Percentiles rank a stretch among this genome's conserved stretches.
Evolutionary conservation across 352 stramenopile genomes (phyloP).

Genomic region (Aphanomyces astaci): DNA sequence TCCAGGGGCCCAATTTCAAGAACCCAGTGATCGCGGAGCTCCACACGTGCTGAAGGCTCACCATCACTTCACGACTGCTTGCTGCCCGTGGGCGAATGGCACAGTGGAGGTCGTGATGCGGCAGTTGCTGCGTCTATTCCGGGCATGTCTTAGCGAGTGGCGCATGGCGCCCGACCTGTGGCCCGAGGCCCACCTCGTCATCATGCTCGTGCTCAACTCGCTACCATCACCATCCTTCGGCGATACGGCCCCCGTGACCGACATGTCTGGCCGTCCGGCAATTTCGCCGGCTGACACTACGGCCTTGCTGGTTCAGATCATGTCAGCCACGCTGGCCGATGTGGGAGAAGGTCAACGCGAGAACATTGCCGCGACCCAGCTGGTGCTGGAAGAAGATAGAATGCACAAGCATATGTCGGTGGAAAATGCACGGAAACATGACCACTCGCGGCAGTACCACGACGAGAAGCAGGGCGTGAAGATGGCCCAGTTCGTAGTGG

Average conservation of each 20-base stretch:
- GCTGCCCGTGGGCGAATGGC: no score
- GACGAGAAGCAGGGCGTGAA: constrained; percentile 5
- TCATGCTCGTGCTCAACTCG: constrained; percentile 12
- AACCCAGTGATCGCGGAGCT: constrained; percentile 21
- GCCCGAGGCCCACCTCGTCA: background rate
- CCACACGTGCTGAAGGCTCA: background rate
- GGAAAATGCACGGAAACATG: background rate
- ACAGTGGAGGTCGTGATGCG: constrained; percentile 21
- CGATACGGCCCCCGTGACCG: constrained; percentile 1
- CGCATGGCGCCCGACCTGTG: constrained; percentile 10
- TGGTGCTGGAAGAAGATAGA: background rate
- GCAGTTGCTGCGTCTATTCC: constrained; percentile 9
- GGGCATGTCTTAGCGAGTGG: constrained; percentile 8
- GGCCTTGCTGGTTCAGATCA: background rate
- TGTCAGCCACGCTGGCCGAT: background rate
- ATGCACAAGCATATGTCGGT: constrained; percentile 1
- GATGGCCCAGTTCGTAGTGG: constrained; percentile 25
- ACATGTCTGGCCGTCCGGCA: constrained; percentile 6
- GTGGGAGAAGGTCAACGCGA: background rate
- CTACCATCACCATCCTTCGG: background rate
- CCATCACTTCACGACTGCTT: constrained; percentile 23
- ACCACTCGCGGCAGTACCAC: background rate
- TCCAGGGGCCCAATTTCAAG: constrained; percentile 26
- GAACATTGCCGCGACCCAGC: background rate
- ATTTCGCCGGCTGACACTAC: constrained; percentile 1